A percentile compares a stretch with the other conserved stretches of the same genome.
Evolutionary conservation across 2,329 filamentous ascomycete species (phyloP).

Genomic region (Penicillium sclerotiorum): DNA sequence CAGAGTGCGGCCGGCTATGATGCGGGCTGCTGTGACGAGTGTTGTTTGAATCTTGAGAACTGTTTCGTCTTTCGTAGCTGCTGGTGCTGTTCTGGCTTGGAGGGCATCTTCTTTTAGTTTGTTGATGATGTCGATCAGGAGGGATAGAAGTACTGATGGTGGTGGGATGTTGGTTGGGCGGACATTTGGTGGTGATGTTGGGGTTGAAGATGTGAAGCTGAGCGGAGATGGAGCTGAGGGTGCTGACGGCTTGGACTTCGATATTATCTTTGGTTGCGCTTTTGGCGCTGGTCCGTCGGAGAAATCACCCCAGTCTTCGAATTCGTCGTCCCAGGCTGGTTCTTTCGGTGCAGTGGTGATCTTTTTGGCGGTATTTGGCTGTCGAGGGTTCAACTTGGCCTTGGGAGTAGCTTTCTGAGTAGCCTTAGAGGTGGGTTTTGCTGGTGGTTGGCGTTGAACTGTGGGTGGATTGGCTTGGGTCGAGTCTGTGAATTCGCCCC

Average conservation of each 20-base stretch:
- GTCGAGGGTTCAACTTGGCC: no score
- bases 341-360: constrained; percentile 4
- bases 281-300: constrained; percentile 17
- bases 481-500: constrained; percentile 24
- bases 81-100: constrained; percentile 49
- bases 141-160: constrained; percentile 76
- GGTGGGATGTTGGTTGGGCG: constrained; percentile 88
- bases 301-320: constrained; percentile 27
- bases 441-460: constrained; percentile 15
- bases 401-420: no score
- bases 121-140: constrained; percentile 72
- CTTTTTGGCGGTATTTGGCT: no score
- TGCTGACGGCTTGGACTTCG: constrained; percentile 3
- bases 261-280: neutral
- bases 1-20: constrained; percentile 80
- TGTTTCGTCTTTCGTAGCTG: constrained; percentile 12
- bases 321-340: constrained; percentile 25
- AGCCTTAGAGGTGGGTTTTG: constrained; percentile 8
- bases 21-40: constrained; percentile 66
- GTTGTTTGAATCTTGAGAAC: constrained; percentile 31
- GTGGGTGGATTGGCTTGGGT: constrained; percentile 9
- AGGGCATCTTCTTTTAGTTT: constrained; percentile 67
- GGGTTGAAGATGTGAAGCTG: constrained; percentile 15
- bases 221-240: constrained; percentile 11
- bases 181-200: constrained; percentile 24